These are phyloP conservation scores for Gryganskiella cystojenkinii DNA, from an alignment of 192 early-diverging fungal genomes.

Conservation along the genomic window DNA sequence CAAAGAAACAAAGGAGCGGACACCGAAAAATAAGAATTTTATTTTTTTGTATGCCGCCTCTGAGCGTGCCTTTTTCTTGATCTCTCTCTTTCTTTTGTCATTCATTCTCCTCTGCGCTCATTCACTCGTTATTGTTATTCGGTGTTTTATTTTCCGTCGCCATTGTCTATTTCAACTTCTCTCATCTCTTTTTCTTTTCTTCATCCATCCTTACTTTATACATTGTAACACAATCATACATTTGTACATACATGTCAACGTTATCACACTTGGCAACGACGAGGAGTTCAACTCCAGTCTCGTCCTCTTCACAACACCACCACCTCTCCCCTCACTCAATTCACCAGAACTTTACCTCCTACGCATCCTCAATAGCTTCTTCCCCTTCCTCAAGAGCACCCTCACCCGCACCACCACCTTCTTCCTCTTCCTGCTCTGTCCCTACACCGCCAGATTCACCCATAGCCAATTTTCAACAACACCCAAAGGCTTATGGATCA, in stretches of 20 bases:
- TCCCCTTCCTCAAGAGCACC: conserved; percentile 16
- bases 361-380: conserved; percentile 23
- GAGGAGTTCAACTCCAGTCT: conserved; percentile 20
- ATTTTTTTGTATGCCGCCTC: too few species aligned
- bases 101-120: background rate
- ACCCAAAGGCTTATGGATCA: conserved; percentile 4
- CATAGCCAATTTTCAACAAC: background rate
- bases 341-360: conserved; percentile 10
- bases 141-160: background rate
- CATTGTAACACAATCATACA: too few species aligned
- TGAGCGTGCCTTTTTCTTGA: background rate
- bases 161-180: background rate
- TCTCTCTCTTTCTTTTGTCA: background rate
- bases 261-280: conserved; percentile 31
- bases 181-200: background rate
- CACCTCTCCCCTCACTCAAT: conserved; percentile 21
- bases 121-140: background rate
- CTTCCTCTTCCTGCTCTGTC: conserved; percentile 4
- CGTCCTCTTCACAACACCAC: conserved; percentile 11
- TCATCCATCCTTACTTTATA: background rate
- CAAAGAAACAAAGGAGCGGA: too few species aligned
- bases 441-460: conserved; percentile 30
- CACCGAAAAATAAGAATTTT: background rate
- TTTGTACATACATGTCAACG: too few species aligned
- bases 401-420: conserved; percentile 18